Conservation (phyloP, 148 eudicot genomes). For the Camellia granthamiana region DNA sequence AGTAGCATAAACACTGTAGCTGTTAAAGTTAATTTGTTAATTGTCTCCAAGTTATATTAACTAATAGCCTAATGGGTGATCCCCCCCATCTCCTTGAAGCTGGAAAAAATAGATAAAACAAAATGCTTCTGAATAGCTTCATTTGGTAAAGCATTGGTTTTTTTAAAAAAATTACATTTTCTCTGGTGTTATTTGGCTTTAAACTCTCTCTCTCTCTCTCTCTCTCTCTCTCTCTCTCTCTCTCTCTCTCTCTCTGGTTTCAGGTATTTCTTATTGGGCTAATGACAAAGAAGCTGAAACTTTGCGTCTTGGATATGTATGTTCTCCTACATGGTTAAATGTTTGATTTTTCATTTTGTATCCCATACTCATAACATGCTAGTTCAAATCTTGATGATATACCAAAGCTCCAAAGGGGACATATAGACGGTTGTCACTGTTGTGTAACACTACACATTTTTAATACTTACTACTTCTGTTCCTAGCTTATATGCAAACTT, state of each 20-base stretch:
- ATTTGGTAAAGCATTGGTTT: background rate
- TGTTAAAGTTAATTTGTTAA: background rate
- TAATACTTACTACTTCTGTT: background rate
- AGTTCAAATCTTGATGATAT: background rate
- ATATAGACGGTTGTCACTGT: background rate
- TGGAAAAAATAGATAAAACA: background rate
- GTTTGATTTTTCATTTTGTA: background rate
- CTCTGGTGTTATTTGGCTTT: background rate
- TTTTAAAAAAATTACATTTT: background rate
- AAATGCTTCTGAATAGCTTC: background rate
- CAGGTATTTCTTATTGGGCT: constrained; percentile 58
- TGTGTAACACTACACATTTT: background rate
- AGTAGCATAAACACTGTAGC: background rate
- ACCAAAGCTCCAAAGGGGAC: background rate
- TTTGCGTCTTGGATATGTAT: constrained; percentile 80
- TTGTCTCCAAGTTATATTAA: background rate
- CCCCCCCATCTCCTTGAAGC: background rate
- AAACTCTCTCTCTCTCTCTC: background rate
- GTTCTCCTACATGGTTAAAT: constrained; percentile 19
- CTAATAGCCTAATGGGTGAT: background rate
- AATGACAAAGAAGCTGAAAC: constrained; percentile 68
- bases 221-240: background rate
- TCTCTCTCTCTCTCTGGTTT: constrained; percentile 13
- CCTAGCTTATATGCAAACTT: background rate
- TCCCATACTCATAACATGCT: background rate